Evolutionary conservation across 2,329 filamentous ascomycete species (phyloP).

Genomic region (Pseudocercospora crystallina): DNA sequence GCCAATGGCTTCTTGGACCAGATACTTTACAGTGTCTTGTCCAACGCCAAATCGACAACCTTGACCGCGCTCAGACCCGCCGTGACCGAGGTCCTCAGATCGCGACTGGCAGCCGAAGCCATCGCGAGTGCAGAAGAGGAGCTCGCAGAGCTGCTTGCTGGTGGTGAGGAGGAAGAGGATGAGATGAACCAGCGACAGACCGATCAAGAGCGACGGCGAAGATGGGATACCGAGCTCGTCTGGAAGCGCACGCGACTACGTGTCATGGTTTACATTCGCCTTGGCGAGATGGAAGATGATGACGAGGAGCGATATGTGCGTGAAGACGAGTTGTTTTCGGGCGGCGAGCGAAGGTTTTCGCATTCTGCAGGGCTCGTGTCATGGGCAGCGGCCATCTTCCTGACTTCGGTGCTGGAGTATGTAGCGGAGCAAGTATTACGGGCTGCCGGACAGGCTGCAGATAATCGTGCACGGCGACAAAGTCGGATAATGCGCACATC

Average conservation of each 20-base stretch:
- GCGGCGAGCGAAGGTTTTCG: conserved; percentile 58
- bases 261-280: conserved; percentile 96
- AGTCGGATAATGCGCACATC: conserved; percentile 32
- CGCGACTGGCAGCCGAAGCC: conserved; percentile 81
- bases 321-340: conserved; percentile 68
- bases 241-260: conserved; percentile 92
- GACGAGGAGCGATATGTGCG: conserved; percentile 89
- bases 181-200: conserved; percentile 31
- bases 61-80: conserved; percentile 75
- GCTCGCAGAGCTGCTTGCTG: conserved; percentile 80
- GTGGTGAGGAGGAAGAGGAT: conserved; percentile 65
- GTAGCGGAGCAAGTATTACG: conserved; percentile 88
- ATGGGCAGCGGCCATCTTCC: conserved; percentile 89
- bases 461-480: conserved; percentile 56
- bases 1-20: conserved; percentile 94
- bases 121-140: conserved; percentile 83
- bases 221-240: conserved; percentile 87
- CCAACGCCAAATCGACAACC: conserved; percentile 73
- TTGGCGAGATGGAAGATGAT: conserved; percentile 96
- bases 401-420: conserved; percentile 92
- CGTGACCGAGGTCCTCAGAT: conserved; percentile 82
- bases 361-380: conserved; percentile 60
- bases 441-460: conserved; percentile 83
- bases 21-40: conserved; percentile 86
- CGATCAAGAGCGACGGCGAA: conserved; percentile 41